phyloP scores from a whole-genome alignment of 306 rosid species.

The Inga oerstediana region DNA sequence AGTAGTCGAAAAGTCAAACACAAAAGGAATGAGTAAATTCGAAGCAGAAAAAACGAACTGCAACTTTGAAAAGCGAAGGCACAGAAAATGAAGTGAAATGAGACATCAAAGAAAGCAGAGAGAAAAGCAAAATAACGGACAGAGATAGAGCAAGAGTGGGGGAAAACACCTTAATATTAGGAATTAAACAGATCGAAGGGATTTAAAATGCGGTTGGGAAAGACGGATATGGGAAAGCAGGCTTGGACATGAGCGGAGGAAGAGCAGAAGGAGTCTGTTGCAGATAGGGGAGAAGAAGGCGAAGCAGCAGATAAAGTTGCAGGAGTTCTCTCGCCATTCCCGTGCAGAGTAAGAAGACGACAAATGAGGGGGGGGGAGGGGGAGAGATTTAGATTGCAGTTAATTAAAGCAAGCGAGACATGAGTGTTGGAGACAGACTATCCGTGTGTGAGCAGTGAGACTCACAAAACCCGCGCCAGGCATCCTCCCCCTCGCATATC shows the following conservation, averaged over 20 bases:
- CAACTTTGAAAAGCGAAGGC: background rate
- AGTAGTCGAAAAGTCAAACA: slow-evolving; percentile 10
- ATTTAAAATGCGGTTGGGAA: background rate
- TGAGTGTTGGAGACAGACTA: background rate
- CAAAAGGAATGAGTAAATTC: background rate
- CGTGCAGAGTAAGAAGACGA: slow-evolving; percentile 1
- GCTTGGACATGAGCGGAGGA: background rate
- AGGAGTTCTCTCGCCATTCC: slow-evolving; percentile 11
- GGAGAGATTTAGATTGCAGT: background rate
- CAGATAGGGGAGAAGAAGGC: background rate
- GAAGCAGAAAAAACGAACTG: slow-evolving; percentile 13
- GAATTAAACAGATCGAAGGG: background rate
- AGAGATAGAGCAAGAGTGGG: background rate
- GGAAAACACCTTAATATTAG: slow-evolving; percentile 42
- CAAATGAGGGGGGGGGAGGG: background rate
- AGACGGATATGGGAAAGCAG: background rate
- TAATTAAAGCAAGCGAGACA: slow-evolving; percentile 6
- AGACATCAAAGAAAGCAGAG: background rate
- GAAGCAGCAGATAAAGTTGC: background rate
- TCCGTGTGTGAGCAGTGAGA: background rate
- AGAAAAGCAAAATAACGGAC: background rate
- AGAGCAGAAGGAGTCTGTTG: background rate
- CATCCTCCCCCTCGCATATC: background rate
- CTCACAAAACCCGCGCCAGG: background rate
- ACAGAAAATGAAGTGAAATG: slow-evolving; percentile 22